These are phyloP conservation scores for Collybiopsis luxurians DNA, from an alignment of 768 basidiomycete species.

Conservation along the genomic window DNA sequence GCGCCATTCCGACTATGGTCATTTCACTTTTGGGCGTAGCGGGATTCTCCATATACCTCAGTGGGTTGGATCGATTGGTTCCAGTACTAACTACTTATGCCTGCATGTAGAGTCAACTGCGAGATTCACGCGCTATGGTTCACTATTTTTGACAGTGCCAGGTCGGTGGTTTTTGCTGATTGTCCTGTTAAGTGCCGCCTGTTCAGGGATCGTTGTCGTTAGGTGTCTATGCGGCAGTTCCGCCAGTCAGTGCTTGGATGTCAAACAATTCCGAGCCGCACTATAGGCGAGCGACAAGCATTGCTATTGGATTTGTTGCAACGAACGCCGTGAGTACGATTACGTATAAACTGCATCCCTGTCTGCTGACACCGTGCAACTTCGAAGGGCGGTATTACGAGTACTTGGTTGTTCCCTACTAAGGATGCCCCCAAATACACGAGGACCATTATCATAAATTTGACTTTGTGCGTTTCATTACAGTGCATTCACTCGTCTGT, in stretches of 20 bases:
- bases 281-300: conserved; percentile 33
- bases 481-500: neutral
- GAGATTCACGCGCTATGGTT: conserved; percentile 28
- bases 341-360: neutral
- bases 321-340: conserved; percentile 28
- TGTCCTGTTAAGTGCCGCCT: neutral
- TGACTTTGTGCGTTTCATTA: conserved; percentile 29
- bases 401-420: conserved; percentile 37
- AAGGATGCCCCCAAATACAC: conserved; percentile 34
- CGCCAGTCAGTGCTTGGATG: conserved; percentile 32
- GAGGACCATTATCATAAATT: conserved; percentile 34
- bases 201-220: neutral
- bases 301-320: conserved; percentile 31
- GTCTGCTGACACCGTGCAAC: neutral
- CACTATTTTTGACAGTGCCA: conserved; percentile 32
- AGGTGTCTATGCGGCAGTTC: conserved; percentile 29
- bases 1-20: conserved; percentile 22
- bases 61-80: conserved; percentile 14
- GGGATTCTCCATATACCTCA: conserved; percentile 29
- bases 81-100: neutral
- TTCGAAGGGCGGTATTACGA: conserved; percentile 34
- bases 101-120: conserved; percentile 17
- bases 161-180: neutral
- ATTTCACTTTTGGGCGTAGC: conserved; percentile 22
- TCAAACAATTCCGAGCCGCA: conserved; percentile 36